Base-by-base conservation (phyloP, 495 filamentous ascomycete species). In the Aspergillus haitiensis region DNA sequence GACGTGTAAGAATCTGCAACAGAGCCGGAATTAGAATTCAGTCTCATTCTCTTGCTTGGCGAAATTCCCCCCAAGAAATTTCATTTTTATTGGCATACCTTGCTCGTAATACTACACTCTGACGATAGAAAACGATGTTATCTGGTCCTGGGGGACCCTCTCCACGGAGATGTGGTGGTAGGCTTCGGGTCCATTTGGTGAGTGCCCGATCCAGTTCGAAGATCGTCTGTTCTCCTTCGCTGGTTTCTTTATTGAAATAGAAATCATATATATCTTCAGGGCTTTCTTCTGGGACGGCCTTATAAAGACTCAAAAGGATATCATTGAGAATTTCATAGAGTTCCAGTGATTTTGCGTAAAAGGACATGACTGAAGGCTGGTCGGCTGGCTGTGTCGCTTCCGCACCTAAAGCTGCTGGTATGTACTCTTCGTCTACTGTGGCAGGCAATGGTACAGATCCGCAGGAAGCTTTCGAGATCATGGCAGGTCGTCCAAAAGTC, bases 401-500 rank as follows among this genome's bases (percentile, higher is more conserved):
- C 11, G 48, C 32, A 5, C 55, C 61, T 5, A 59, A 56, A 2
- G 56, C 61, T 0, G 58, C 46, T 15, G 63, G 56, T 16, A 78
- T 70, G 33, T 72, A 71, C 44, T 78, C 71, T 58, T 78, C 75
- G 21, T 78, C 75, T 11, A 76, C 67, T 5, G 61, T 62, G 2
- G 61, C 61, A 9, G 75, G 75, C n/a, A 78, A 36, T 5, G 75
- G 75, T n/a, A 78, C 74, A 0, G 70, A 64, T 3, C 56, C 66
- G 36, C 68, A 69, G 0, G 72, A 70, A 1, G 62, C 56, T 55
- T 67, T 71, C 1, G 72, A 69, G 46, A 78, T 73, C 75, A 76
- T 76, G 3, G 73, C 70, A 9, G 74, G 72, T n/a, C 74, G 73
- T n/a, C 71, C 74, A 44, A 76, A 77, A 16, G 69, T 75, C 74